Base-by-base conservation (phyloP, 331 rosid species). In the Acacia pycnantha region DNA sequence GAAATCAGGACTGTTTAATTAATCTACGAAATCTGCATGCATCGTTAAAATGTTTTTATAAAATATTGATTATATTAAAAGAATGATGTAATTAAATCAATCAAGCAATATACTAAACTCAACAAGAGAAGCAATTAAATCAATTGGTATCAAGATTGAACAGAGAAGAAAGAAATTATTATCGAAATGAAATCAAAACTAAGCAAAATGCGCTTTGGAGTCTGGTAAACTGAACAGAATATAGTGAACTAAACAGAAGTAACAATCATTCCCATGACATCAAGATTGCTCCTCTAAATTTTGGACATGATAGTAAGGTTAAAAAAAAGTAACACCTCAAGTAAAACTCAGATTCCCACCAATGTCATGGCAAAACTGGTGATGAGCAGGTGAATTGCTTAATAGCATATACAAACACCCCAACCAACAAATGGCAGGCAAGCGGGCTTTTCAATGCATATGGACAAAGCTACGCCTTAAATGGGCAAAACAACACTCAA, bases 331-430 rank as follows among this genome's bases (percentile, higher is more conserved):
- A 77, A 26, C 50, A 77, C 80, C 77, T 83, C 46, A 11, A 16
- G 74, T 53, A 78, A 68, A 48, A 71, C 44, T 73, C 76, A 81
- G 77, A 84, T 83, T 74, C 74, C 79, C 80, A 51, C 88, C 85
- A 70, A 78, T 77, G 74, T 77, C 82, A 73, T 66, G 82, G 80
- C 89, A 88, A 88, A 88, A 88, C 82, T 82, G 89, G 85, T 66
- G 78, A 84, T 83, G 58, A 77, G 89, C 85, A 83, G 78, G 71
- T 70, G 84, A 82, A 59, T 69, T 73, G 67, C 21, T 74, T 27
- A 80, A 70, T 21, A 72, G 76, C 65, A 82, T 84, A 67, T 78
- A 82, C 78, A 81, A 81, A 82, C 67, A 81, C 85, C 80, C 76
- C 82, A 85, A 74, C 77, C 81, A 84, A 72, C 78, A 79, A 40